These are phyloP conservation scores for Tilletiaria anomala DNA, from an alignment of 1,284 basidiomycete species.

Conservation along the genomic window DNA sequence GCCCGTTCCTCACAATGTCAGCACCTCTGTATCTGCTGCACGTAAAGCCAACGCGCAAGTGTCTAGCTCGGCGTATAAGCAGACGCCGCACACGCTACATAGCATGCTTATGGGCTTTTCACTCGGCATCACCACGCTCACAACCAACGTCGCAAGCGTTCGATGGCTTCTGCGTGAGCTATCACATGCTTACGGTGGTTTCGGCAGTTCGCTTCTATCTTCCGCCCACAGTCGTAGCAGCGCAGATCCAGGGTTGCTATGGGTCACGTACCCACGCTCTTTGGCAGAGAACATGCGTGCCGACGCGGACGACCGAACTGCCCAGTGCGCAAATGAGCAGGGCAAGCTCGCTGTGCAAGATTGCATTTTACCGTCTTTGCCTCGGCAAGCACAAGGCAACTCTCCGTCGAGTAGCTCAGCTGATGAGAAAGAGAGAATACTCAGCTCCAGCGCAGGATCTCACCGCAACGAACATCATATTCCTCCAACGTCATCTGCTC, in stretches of 20 bases:
- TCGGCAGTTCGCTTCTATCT: neutral
- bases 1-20: neutral
- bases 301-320: neutral
- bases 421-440: too few relatives aligned
- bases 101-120: neutral
- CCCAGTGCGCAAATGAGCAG: neutral
- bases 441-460: too few relatives aligned
- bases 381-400: too few relatives aligned
- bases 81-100: neutral
- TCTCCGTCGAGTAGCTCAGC: too few relatives aligned
- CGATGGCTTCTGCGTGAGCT: neutral
- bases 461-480: too few relatives aligned
- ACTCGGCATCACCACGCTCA: neutral
- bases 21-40: neutral
- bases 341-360: neutral
- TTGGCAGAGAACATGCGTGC: neutral
- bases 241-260: neutral
- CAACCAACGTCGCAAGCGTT: neutral
- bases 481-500: too few relatives aligned
- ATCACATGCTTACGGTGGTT: neutral
- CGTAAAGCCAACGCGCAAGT: neutral
- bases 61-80: neutral
- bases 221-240: neutral
- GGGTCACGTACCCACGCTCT: neutral
- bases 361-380: too few relatives aligned